Percentiles rank a stretch among this genome's conserved stretches.
phyloP scores from a whole-genome alignment of 345 rosid genomes.

The Eucalyptus tenuipes region DNA sequence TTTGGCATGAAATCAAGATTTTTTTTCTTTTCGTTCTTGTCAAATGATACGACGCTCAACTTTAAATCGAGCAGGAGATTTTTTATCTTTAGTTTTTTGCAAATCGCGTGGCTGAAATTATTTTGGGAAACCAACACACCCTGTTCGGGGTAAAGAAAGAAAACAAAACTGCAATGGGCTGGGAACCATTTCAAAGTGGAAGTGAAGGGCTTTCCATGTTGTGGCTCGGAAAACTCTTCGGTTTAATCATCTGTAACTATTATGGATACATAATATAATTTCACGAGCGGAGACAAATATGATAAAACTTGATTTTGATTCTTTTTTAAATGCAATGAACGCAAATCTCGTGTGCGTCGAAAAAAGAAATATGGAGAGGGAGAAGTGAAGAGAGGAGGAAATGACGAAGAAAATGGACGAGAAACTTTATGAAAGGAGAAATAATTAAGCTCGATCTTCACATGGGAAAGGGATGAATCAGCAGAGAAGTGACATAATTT shows the following conservation, averaged over 20 bases:
- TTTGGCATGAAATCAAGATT: not conserved
- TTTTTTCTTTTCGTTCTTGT: not conserved
- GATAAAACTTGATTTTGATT: not conserved
- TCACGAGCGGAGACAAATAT: not conserved
- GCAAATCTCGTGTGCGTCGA: not conserved
- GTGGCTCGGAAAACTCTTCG: not conserved
- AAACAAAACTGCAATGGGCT: too few species aligned
- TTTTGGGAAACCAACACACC: too few species aligned
- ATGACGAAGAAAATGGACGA: not conserved
- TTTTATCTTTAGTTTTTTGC: too few species aligned
- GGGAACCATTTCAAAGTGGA: too few species aligned
- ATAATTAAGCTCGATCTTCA: not conserved
- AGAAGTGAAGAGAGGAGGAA: not conserved
- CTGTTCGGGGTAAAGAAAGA: too few species aligned
- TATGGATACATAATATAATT: not conserved
- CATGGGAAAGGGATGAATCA: not conserved
- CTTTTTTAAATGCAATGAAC: not conserved
- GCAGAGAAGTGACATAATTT: not conserved
- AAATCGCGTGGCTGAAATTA: too few species aligned
- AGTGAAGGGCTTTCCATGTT: not conserved
- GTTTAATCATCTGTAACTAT: not conserved
- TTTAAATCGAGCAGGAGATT: too few species aligned
- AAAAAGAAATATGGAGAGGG: not conserved
- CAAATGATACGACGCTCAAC: not conserved
- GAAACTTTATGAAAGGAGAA: not conserved